Percentiles rank a stretch among this genome's conserved stretches.
These are phyloP conservation scores for Starmerella stellata DNA, from an alignment of 805 yeast species.

Conservation along the genomic window DNA sequence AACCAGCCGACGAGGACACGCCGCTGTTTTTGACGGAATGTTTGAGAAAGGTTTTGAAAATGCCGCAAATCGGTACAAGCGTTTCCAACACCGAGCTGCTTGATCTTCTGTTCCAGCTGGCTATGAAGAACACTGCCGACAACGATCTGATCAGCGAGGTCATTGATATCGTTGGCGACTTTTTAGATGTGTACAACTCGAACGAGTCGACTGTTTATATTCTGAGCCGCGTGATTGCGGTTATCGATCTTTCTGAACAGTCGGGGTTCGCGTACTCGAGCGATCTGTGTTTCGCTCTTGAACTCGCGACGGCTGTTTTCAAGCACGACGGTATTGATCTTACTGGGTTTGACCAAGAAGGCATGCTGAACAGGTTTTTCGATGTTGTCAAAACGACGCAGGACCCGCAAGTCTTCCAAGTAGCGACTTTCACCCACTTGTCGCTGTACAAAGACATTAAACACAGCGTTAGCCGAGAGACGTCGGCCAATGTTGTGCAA, in stretches of 20 bases:
- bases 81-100: constrained; percentile 26
- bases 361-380: constrained; percentile 26
- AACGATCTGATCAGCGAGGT: constrained; percentile 50
- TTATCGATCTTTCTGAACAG: constrained; percentile 4
- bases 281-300: constrained; percentile 39
- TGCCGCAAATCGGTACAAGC: constrained; percentile 25
- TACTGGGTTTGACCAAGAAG: constrained; percentile 13
- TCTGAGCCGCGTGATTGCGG: constrained; percentile 12
- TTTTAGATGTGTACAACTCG: constrained; percentile 27
- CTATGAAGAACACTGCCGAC: constrained; percentile 59
- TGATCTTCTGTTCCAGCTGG: constrained; percentile 41
- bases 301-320: constrained; percentile 23
- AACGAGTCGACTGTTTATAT: constrained; percentile 9
- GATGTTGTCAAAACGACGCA: constrained; percentile 31
- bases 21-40: constrained; percentile 57
- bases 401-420: constrained; percentile 67
- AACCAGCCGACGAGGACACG: constrained; percentile 63
- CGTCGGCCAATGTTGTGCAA: constrained; percentile 31
- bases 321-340: constrained; percentile 18
- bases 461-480: constrained; percentile 5
- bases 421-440: constrained; percentile 57
- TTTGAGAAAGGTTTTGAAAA: constrained; percentile 37
- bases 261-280: constrained; percentile 36
- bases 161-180: constrained; percentile 45
- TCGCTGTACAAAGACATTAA: constrained; percentile 31